Conservation (phyloP, 805 yeast species). For the Wickerhamomyces queroliae region DNA sequence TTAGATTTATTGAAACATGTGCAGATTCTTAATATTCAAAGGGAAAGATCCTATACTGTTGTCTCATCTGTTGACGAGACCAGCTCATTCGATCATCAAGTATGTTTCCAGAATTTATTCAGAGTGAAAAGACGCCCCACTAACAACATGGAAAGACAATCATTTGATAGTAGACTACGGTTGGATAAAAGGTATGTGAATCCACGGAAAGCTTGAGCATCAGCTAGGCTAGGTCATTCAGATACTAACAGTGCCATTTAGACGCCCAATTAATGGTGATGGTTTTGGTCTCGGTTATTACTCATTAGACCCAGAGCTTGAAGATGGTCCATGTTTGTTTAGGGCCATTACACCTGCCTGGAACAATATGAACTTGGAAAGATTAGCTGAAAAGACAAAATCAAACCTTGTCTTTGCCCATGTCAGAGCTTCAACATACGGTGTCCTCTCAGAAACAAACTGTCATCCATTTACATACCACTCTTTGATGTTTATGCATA, state of each 20-base stretch:
- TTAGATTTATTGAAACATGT: slow-evolving; percentile 44
- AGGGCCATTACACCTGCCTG: slow-evolving; percentile 97
- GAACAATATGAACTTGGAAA: slow-evolving; percentile 88
- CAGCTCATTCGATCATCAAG: slow-evolving; percentile 95
- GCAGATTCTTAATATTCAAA: slow-evolving; percentile 87
- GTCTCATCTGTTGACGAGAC: slow-evolving; percentile 83
- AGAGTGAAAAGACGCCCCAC: not conserved
- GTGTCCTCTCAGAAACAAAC: slow-evolving; percentile 89
- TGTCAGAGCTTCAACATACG: slow-evolving; percentile 94
- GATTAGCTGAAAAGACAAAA: slow-evolving; percentile 82
- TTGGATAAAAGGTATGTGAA: slow-evolving; percentile 62
- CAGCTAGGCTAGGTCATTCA: too few species aligned
- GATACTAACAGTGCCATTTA: too few species aligned
- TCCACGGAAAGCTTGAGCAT: too few species aligned
- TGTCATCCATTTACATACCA: slow-evolving; percentile 95
- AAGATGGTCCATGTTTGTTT: slow-evolving; percentile 82
- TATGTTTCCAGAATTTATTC: slow-evolving; percentile 9
- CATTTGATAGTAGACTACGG: slow-evolving; percentile 84
- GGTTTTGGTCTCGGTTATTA: slow-evolving; percentile 98
- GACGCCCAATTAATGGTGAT: slow-evolving; percentile 95
- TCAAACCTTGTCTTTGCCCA: slow-evolving; percentile 87
- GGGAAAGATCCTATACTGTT: slow-evolving; percentile 85
- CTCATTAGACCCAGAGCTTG: slow-evolving; percentile 48
- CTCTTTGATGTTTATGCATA: slow-evolving; percentile 92
- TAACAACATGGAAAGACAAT: slow-evolving; percentile 41